A percentile compares a stretch with the other conserved stretches of the same genome.
These are phyloP conservation scores for Backusella tuberculispora DNA, from an alignment of 192 early-diverging fungal genomes.

Conservation along the genomic window DNA sequence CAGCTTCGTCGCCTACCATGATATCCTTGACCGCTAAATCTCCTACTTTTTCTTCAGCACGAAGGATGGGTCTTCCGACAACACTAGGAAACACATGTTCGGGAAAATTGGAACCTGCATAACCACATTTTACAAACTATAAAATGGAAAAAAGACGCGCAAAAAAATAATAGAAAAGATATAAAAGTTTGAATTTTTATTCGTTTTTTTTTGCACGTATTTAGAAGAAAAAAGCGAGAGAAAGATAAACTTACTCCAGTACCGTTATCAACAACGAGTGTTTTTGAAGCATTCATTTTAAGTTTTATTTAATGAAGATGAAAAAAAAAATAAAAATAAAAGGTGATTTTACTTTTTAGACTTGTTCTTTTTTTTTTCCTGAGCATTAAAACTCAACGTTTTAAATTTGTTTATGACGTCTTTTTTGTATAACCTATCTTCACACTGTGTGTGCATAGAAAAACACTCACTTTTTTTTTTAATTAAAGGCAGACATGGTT, in stretches of 20 bases:
- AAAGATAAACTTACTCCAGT: constrained; percentile 61
- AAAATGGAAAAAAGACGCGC: constrained; percentile 1
- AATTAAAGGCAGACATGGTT: no score
- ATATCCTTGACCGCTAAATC: constrained; percentile 89
- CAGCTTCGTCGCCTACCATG: constrained; percentile 98
- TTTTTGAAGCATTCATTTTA: constrained; percentile 64
- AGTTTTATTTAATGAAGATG: constrained; percentile 10
- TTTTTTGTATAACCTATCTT: constrained; percentile 2
- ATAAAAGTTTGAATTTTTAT: no score
- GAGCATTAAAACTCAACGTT: constrained; percentile 3
- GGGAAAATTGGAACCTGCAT: constrained; percentile 95
- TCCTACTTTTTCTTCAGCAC: constrained; percentile 88
- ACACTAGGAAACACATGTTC: constrained; percentile 95
- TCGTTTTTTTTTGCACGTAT: not conserved
- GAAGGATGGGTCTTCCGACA: constrained; percentile 97
- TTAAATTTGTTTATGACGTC: constrained; percentile 8
- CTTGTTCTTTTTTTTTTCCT: not conserved
- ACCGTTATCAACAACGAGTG: constrained; percentile 85
- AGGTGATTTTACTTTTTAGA: no score
- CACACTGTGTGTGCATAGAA: no score
- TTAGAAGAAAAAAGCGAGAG: no score
- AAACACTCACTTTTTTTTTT: no score
- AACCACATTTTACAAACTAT: constrained; percentile 98
- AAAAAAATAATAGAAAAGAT: not conserved
- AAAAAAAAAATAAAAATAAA: not conserved